These are phyloP conservation scores for Dillenia suffruticosa DNA, from an alignment of 164 flowering plant species.

Conservation along the genomic window DNA sequence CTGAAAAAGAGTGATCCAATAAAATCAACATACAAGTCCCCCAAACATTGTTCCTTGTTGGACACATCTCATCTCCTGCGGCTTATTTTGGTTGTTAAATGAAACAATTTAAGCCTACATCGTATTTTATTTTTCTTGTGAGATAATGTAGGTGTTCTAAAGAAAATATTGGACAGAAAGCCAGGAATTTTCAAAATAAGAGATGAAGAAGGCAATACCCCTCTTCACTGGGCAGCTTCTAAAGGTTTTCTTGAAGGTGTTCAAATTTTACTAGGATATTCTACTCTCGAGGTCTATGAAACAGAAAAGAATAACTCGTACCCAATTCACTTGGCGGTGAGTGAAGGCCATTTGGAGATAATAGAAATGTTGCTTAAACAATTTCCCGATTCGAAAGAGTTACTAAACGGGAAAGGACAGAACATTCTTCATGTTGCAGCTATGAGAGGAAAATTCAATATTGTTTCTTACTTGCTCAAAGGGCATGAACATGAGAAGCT, in stretches of 20 bases:
- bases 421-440: constrained; percentile 17
- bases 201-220: constrained; percentile 11
- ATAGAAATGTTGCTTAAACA: constrained; percentile 1
- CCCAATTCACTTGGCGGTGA: constrained; percentile 8
- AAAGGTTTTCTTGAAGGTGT: not conserved
- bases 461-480: constrained; percentile 6
- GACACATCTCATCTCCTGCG: too few relatives aligned
- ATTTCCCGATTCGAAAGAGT: constrained; percentile 5
- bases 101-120: too few relatives aligned
- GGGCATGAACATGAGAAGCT: constrained; percentile 1
- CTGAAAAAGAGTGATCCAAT: too few relatives aligned
- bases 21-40: too few relatives aligned
- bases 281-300: constrained; percentile 1
- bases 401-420: constrained; percentile 1
- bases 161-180: too few relatives aligned
- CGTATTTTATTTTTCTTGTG: too few relatives aligned
- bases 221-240: constrained; percentile 8
- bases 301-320: not conserved
- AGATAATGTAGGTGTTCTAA: too few relatives aligned
- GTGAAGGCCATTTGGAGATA: constrained; percentile 1
- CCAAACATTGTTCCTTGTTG: too few relatives aligned
- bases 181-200: not conserved
- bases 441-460: constrained; percentile 5
- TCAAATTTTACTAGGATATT: not conserved
- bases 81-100: too few relatives aligned